Evolutionary conservation across 805 yeast genomes (phyloP), one percentile per base, ranked within the genome.

Genomic region (Ogataea allantospora): DNA sequence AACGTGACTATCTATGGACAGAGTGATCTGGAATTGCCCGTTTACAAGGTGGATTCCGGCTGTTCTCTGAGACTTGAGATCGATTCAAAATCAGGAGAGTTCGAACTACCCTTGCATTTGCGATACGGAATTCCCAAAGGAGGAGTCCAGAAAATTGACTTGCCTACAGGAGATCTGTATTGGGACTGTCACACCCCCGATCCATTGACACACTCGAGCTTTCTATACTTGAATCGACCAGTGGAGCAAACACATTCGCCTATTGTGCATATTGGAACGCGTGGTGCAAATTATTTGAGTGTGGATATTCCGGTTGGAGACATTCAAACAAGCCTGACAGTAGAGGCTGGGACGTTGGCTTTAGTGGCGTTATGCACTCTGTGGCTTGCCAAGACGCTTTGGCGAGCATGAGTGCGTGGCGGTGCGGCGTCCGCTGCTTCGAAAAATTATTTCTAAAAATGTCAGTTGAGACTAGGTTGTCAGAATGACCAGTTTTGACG

Each of bases 91-190:
- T 20, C 45, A 17, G 41, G 50, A 12, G 52, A 47, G 8, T 54
- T 61, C 34, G 54, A 54, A 27, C n/a, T 61, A 9, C 65, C 65
- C 2, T 35, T 61, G 33, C 66, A 61, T 48, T 33, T 55, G 24
- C 42, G 66, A 19, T 61, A 61, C 27, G 57, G 54, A 1, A 42
- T 38, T 14, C 66, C 66, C 3, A 17, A 15, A 8, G 25, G 35
- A 3, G 51, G 50, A 3, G 19, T 19, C n/a, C 25, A 22, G 11
- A 13, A 19, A 4, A 30, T 46, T 6, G 17, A 21, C 16, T 15
- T 51, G 7, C 55, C 62, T 2, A 40, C 35, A 14, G 58, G 53
- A 0, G 38, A 48, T 15, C 26, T 59, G 6, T 60, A 53, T 36
- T 60, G 61, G 62, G 42, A 44, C 26, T 59, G 65, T 38, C 38